Evolutionary conservation across 768 basidiomycete genomes (phyloP), one percentile per base, ranked within the genome.

Genomic region (Suillus subaureus): DNA sequence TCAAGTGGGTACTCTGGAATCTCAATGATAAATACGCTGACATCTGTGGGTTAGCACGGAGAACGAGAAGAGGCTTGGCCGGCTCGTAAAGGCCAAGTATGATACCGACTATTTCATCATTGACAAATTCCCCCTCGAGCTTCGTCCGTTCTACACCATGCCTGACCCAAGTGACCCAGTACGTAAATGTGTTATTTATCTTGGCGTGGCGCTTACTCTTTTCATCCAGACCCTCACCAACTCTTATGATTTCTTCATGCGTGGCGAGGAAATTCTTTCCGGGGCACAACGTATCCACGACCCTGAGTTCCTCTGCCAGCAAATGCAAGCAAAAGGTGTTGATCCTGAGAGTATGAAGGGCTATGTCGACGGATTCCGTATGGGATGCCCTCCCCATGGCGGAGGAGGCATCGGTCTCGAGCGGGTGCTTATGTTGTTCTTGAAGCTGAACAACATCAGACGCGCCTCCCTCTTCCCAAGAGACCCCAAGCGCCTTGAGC

Each of bases 211-310:
- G 26, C 70, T 67, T 26, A 67, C 37, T 62, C 12, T 23, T 42
- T 49, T 56, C 57, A 35, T 37, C 26, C 72, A 96, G 91, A 89
- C 87, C 9, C 82, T 97, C 47, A 98, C 97, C 61, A 99, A 99
- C 79, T 99, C 97, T 28, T 99, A 99, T 78, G 97, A 99, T 80
- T 99, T 99, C 81, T 99, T 99, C 86, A 98, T 99, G 97, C 88
- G 97, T 39, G 97, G 97, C 13, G 96, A 99, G 79, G 97, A 99
- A 78, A 99, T 99, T 73, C 84, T 99, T 47, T 98, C 97, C 4
- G 97, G 97, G 18, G 97, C 97, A 33, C 97, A 99, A 77, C 95
- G 97, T 79, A 90, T 99, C 63, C 97, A 99, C 79, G 95, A 98
- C 70, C 87, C 97, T 6, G 78, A 79, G 13, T 81, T 98, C 62